These are phyloP conservation scores for Aegilops tauschii DNA, from an alignment of 176 grass and related monocot species.

Conservation along the genomic window DNA sequence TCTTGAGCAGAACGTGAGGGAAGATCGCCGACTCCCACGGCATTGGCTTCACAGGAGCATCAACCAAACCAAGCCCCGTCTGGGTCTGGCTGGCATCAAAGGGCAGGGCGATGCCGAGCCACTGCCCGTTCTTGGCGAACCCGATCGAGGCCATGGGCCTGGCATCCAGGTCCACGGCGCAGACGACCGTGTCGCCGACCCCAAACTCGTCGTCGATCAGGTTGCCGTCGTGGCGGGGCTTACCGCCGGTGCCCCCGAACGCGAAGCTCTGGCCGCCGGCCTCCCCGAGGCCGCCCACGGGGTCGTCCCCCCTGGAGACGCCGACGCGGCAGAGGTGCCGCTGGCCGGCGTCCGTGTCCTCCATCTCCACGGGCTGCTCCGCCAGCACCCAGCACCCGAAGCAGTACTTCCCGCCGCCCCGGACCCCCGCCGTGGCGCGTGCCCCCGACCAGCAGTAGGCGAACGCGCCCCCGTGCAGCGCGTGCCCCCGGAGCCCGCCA, in stretches of 20 bases:
- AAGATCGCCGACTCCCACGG: conserved; percentile 51
- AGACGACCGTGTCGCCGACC: conserved; percentile 50
- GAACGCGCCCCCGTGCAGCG: conserved; percentile 43
- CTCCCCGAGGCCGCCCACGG: conserved; percentile 55
- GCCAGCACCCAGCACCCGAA: conserved; percentile 57
- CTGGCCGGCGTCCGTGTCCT: conserved; percentile 32
- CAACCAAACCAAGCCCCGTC: conserved; percentile 37
- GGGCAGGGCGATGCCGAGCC: conserved; percentile 26
- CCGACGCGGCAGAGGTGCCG: conserved; percentile 66
- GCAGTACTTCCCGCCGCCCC: conserved; percentile 56
- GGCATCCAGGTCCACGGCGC: conserved; percentile 47
- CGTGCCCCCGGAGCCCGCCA: conserved; percentile 32
- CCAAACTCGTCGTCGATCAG: conserved; percentile 43
- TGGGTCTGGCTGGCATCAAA: conserved; percentile 38
- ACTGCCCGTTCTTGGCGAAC: conserved; percentile 47
- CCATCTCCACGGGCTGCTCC: conserved; percentile 58
- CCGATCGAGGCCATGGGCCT: conserved; percentile 41
- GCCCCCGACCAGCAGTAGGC: conserved; percentile 68
- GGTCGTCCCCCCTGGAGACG: conserved; percentile 43
- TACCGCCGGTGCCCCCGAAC: conserved; percentile 51
- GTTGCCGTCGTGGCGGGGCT: conserved; percentile 43
- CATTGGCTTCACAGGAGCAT: background rate
- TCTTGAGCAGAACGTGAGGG: conserved; percentile 64
- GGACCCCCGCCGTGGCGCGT: conserved; percentile 43
- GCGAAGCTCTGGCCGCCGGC: conserved; percentile 47